Evolutionary conservation across 106 monocot genomes (phyloP), one percentile per base, ranked within the genome.

Genomic region (Triglochin maritima): DNA sequence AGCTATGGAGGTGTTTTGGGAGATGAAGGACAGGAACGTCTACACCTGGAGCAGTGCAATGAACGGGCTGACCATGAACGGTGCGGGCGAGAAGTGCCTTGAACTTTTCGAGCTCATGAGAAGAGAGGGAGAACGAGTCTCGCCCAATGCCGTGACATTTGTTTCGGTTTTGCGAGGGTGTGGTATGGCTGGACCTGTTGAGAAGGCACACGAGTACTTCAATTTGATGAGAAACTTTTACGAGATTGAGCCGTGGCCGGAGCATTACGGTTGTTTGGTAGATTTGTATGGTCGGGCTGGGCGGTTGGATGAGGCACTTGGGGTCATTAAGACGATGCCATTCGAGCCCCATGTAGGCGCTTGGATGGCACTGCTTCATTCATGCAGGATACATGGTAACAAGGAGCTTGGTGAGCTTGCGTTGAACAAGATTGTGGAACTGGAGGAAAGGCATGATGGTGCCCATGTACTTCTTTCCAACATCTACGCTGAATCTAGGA

Each of bases 401-500:
- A 58, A 66, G 3, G 77, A 72, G 9, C 67, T 88, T 47, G 88
- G 88, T 7, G 83, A 85, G 63, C 63, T 69, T 50, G 83, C 81
- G 0, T 67, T 69, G 71, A 50, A 14, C 1, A 79, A 76, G 71
- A 80, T 93, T 4, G 46, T 70, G 4, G 83, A 83, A 66, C 55
- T 84, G 6, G 85, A 93, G 46, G 68, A 71, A 0, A 68, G 43
- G 60, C 85, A 94, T 16, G 78, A 87, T n/a, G 84, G 82, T 0
- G 89, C 89, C n/a, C 82, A 87, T 64, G 94, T 94, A 12, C 79
- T 81, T 3, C 56, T 95, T 41, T 85, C 87, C 2, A 94, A 94
- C 55, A 84, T 90, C 6, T 94, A 94, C 17, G 89, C 89, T 2
- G 85, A 84, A 9, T 80, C 70, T 3, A 72, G 49, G 17, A 79